These are phyloP conservation scores for Fusarium redolens DNA, from an alignment of 2,329 filamentous ascomycete genomes.

Conservation along the genomic window DNA sequence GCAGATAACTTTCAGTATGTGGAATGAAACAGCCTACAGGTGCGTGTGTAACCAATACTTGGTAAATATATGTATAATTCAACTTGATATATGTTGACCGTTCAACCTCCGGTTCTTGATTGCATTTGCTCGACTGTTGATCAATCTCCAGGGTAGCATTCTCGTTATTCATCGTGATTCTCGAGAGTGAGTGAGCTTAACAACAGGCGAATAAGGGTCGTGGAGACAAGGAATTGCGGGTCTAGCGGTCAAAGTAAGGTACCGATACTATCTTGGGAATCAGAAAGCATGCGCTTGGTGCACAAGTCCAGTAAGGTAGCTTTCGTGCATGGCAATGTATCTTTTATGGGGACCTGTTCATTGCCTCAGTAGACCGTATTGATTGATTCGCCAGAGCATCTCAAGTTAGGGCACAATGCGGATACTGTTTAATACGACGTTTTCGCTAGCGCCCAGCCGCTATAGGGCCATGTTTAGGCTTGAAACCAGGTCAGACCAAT, in stretches of 20 bases:
- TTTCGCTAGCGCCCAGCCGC: constrained; percentile 32
- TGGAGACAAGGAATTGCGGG: constrained; percentile 11
- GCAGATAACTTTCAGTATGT: constrained; percentile 13
- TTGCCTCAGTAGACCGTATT: constrained; percentile 25
- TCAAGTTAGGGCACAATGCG: constrained; percentile 29
- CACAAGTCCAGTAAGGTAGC: constrained; percentile 28
- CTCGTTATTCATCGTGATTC: constrained; percentile 14
- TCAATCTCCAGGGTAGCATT: constrained; percentile 18
- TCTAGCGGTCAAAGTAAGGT: constrained; percentile 29
- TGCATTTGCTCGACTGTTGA: not conserved
- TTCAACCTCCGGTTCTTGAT: not conserved
- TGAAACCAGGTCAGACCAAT: constrained; percentile 14
- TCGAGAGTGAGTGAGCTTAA: constrained; percentile 10
- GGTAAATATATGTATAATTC: not conserved
- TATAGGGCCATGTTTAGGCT: constrained; percentile 34
- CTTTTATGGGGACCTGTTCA: constrained; percentile 19
- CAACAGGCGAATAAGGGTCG: constrained; percentile 19
- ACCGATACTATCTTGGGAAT: constrained; percentile 35
- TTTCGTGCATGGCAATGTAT: constrained; percentile 19
- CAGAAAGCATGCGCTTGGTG: constrained; percentile 3
- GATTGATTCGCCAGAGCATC: constrained; percentile 33
- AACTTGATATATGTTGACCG: not conserved
- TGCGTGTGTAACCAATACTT: not conserved
- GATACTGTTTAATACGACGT: constrained; percentile 41
- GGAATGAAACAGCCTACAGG: not conserved